phyloP scores from a whole-genome alignment of 2,329 filamentous ascomycete species.

The Xylaria sp. region DNA sequence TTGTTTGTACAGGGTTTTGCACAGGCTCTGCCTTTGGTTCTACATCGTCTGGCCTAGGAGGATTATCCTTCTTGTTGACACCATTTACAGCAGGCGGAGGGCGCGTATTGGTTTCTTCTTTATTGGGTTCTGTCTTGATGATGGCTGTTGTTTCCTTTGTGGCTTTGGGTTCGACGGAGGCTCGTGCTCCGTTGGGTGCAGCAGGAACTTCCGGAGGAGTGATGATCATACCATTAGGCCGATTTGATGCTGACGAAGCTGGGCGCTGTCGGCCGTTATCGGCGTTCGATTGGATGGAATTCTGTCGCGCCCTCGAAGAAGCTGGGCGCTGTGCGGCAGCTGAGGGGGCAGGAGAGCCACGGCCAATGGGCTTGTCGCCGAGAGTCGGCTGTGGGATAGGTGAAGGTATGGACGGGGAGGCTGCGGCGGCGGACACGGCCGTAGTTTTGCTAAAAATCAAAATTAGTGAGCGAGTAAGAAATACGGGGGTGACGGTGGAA shows the following conservation, averaged over 20 bases:
- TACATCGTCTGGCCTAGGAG: constrained; percentile 58
- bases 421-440: constrained; percentile 56
- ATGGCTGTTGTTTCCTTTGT: constrained; percentile 59
- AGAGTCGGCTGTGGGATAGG: constrained; percentile 80
- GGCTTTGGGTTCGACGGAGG: constrained; percentile 61
- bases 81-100: constrained; percentile 45
- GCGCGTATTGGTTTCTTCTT: constrained; percentile 49
- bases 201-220: constrained; percentile 52
- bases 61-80: constrained; percentile 57
- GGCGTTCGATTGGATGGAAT: constrained; percentile 71
- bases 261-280: constrained; percentile 67
- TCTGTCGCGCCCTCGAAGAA: constrained; percentile 79
- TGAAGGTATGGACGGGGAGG: constrained; percentile 77
- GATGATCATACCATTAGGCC: constrained; percentile 64
- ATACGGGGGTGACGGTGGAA: not conserved
- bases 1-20: constrained; percentile 51
- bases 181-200: constrained; percentile 48
- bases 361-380: constrained; percentile 66
- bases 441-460: constrained; percentile 45
- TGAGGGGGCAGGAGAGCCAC: constrained; percentile 69
- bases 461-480: constrained; percentile 19
- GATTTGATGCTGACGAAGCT: constrained; percentile 70
- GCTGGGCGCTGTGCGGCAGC: constrained; percentile 67
- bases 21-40: constrained; percentile 57
- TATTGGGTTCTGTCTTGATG: constrained; percentile 53